phyloP scores from a whole-genome alignment of 1,284 basidiomycete genomes.

The Phlebopus sp. region DNA sequence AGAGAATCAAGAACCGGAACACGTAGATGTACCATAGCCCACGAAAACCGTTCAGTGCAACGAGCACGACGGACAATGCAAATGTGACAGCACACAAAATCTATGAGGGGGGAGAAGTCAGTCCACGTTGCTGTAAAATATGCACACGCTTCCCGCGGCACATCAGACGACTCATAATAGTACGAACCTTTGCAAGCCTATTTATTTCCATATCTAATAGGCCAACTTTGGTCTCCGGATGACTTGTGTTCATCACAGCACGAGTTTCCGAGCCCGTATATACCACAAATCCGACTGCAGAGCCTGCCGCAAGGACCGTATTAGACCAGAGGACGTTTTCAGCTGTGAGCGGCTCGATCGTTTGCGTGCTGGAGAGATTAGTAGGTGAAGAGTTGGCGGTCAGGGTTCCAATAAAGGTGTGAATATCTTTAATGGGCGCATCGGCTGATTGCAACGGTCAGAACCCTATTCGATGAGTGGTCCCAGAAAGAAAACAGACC shows the following conservation, averaged over 20 bases:
- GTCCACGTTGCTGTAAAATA: too few relatives aligned
- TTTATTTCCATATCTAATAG: slow-evolving; percentile 95
- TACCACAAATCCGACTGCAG: slow-evolving; percentile 88
- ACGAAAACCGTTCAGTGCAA: slow-evolving; percentile 95
- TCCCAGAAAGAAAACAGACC: slow-evolving; percentile 43
- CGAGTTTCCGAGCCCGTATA: slow-evolving; percentile 96
- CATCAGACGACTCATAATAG: background rate
- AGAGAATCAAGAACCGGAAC: slow-evolving; percentile 95
- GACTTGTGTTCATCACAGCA: slow-evolving; percentile 99
- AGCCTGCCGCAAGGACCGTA: slow-evolving; percentile 94
- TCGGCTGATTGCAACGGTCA: slow-evolving; percentile 58
- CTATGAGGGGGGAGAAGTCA: slow-evolving; percentile 37
- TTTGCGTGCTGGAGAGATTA: slow-evolving; percentile 44
- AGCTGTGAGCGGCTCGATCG: slow-evolving; percentile 78
- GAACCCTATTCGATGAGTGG: slow-evolving; percentile 7
- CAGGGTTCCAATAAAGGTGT: slow-evolving; percentile 92
- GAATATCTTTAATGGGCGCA: slow-evolving; percentile 95
- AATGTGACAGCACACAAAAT: slow-evolving; percentile 96
- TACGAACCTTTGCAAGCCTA: slow-evolving; percentile 82
- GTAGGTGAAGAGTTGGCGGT: slow-evolving; percentile 61
- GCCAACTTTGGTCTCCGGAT: slow-evolving; percentile 94
- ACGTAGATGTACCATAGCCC: slow-evolving; percentile 97
- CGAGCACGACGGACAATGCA: slow-evolving; percentile 85
- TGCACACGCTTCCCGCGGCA: background rate
- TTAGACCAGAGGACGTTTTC: slow-evolving; percentile 98